A percentile compares a stretch with the other conserved stretches of the same genome.
phyloP scores from a whole-genome alignment of 139 green algal species.

The Chlorella sp. region DNA sequence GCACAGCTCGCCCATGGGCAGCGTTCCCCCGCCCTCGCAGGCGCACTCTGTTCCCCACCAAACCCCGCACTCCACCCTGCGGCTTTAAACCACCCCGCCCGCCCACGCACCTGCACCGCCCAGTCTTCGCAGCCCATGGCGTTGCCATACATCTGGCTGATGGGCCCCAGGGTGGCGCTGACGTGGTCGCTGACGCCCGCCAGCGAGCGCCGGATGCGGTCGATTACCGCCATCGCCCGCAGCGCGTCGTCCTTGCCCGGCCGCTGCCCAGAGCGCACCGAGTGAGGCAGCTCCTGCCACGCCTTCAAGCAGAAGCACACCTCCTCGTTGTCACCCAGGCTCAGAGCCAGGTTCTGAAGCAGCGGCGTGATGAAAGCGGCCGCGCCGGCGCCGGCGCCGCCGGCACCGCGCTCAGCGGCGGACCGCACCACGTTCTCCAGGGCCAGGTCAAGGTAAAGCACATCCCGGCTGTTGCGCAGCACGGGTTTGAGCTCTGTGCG shows the following conservation, averaged over 20 bases:
- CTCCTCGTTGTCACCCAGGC: slow-evolving; percentile 94
- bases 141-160: slow-evolving; percentile 68
- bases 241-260: slow-evolving; percentile 87
- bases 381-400: slow-evolving; percentile 67
- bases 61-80: background rate
- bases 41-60: background rate
- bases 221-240: slow-evolving; percentile 84
- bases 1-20: background rate
- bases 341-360: slow-evolving; percentile 97
- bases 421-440: slow-evolving; percentile 87
- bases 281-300: slow-evolving; percentile 78
- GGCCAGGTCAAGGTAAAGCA: slow-evolving; percentile 97
- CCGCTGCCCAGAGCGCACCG: slow-evolving; percentile 64
- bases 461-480: slow-evolving; percentile 75
- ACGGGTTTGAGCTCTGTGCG: slow-evolving; percentile 80
- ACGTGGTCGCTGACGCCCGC: slow-evolving; percentile 68
- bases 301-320: slow-evolving; percentile 96
- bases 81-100: background rate
- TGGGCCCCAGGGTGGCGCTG: slow-evolving; percentile 60
- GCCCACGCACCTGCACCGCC: slow-evolving; percentile 65
- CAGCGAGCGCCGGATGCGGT: slow-evolving; percentile 86
- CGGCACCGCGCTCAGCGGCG: slow-evolving; percentile 78
- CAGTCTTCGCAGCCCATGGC: slow-evolving; percentile 88
- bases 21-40: background rate
- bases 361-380: slow-evolving; percentile 89